These are phyloP conservation scores for Podospora anserina DNA, from an alignment of 495 filamentous ascomycete species.

Conservation along the genomic window DNA sequence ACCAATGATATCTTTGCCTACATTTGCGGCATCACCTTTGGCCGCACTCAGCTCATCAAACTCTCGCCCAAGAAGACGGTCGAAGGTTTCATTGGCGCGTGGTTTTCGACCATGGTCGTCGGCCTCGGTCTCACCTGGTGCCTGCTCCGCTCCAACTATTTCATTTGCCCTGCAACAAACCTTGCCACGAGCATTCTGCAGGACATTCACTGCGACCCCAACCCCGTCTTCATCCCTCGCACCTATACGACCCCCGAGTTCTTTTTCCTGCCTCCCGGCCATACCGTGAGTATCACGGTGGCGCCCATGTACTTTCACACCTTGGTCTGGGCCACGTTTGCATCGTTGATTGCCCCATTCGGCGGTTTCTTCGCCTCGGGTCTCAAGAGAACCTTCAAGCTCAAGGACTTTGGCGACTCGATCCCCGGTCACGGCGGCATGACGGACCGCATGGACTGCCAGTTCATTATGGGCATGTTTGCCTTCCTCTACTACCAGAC, in stretches of 20 bases:
- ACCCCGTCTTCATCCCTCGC: slow-evolving; percentile 82
- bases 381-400: slow-evolving; percentile 97
- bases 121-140: slow-evolving; percentile 80
- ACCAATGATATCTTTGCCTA: slow-evolving; percentile 99
- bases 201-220: slow-evolving; percentile 87
- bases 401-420: slow-evolving; percentile 98
- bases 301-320: slow-evolving; percentile 95
- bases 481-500: slow-evolving; percentile 97
- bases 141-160: slow-evolving; percentile 91
- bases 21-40: slow-evolving; percentile 94
- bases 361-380: slow-evolving; percentile 98
- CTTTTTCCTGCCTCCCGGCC: slow-evolving; percentile 54
- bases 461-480: slow-evolving; percentile 99
- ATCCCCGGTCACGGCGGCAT: slow-evolving; percentile 98
- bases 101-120: slow-evolving; percentile 89
- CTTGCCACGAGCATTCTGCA: slow-evolving; percentile 89
- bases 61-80: slow-evolving; percentile 99
- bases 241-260: slow-evolving; percentile 76
- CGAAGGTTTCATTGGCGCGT: slow-evolving; percentile 95
- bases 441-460: slow-evolving; percentile 99
- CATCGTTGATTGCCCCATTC: slow-evolving; percentile 95
- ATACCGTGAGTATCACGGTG: slow-evolving; percentile 56
- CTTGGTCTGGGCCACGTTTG: slow-evolving; percentile 85
- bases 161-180: slow-evolving; percentile 96
- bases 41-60: slow-evolving; percentile 94